phyloP scores from a whole-genome alignment of 2,329 filamentous ascomycete species.

The Colletotrichum lini region DNA sequence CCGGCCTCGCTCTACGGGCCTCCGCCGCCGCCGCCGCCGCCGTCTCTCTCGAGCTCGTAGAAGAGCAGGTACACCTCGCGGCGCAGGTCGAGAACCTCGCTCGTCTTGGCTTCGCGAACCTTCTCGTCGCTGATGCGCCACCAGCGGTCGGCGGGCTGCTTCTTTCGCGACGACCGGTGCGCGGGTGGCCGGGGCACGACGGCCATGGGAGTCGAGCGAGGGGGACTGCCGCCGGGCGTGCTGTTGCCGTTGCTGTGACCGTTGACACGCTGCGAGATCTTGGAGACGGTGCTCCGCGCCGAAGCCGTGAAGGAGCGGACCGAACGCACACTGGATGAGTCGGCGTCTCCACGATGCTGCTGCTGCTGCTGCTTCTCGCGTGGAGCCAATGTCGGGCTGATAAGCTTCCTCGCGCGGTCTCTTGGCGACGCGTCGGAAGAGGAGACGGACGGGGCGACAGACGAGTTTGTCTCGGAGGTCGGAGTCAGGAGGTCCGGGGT shows the following conservation, averaged over 20 bases:
- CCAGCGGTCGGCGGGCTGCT: slow-evolving; percentile 80
- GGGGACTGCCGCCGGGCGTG: slow-evolving; percentile 43
- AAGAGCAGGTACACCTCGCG: slow-evolving; percentile 96
- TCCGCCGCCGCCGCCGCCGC: neutral
- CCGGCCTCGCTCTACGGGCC: slow-evolving; percentile 44
- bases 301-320: slow-evolving; percentile 71
- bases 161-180: slow-evolving; percentile 66
- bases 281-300: slow-evolving; percentile 67
- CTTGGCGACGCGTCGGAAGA: slow-evolving; percentile 43
- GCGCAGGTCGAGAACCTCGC: slow-evolving; percentile 93
- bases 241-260: slow-evolving; percentile 35
- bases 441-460: slow-evolving; percentile 57
- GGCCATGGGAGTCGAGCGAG: slow-evolving; percentile 44
- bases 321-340: slow-evolving; percentile 68
- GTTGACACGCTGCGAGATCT: slow-evolving; percentile 58
- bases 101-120: slow-evolving; percentile 93
- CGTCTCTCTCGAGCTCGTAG: slow-evolving; percentile 83
- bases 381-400: slow-evolving; percentile 42
- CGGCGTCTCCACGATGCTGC: slow-evolving; percentile 54
- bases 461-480: slow-evolving; percentile 52
- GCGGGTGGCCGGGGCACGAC: slow-evolving; percentile 39
- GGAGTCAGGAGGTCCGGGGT: slow-evolving; percentile 63
- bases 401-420: slow-evolving; percentile 41
- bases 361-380: slow-evolving; percentile 49
- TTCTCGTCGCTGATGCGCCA: slow-evolving; percentile 99